Conservation (phyloP, 345 rosid genomes). For the Carallia pectinifolia region DNA sequence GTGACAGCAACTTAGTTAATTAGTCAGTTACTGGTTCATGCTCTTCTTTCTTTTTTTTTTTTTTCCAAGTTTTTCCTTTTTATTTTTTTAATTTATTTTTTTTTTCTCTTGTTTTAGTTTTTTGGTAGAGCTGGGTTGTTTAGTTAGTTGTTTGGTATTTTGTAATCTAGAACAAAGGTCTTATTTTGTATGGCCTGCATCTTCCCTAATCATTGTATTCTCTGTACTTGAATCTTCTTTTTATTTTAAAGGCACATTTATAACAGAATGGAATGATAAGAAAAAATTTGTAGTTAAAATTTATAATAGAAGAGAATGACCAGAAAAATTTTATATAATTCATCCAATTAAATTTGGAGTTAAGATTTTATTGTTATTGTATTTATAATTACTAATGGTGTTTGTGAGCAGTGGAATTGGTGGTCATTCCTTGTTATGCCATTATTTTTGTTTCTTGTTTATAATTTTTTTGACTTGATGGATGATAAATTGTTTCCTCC, state of each 20-base stretch:
- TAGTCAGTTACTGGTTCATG: constrained; percentile 8
- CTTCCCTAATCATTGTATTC: background rate
- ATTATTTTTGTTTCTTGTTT: too few species aligned
- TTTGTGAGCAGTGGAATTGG: too few species aligned
- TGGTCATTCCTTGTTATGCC: too few species aligned
- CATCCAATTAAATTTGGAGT: too few species aligned
- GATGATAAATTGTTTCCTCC: too few species aligned
- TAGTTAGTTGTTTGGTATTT: constrained; percentile 8
- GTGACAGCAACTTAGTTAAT: background rate
- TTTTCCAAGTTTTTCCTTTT: background rate
- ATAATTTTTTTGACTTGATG: too few species aligned
- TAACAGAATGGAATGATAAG: background rate
- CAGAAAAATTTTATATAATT: too few species aligned
- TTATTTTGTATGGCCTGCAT: constrained; percentile 10
- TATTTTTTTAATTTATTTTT: background rate
- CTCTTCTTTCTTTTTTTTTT: background rate
- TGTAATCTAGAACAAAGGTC: constrained; percentile 18
- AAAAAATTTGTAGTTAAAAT: background rate
- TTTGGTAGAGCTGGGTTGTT: constrained; percentile 14
- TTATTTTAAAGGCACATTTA: background rate
- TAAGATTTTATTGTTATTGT: too few species aligned
- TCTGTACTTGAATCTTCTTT: background rate
- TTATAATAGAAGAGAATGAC: background rate
- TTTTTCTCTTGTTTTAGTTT: background rate
- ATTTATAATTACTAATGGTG: too few species aligned